Evolutionary conservation across 2,329 filamentous ascomycete species (phyloP).

Genomic region (Fusarium chlamydosporum): DNA sequence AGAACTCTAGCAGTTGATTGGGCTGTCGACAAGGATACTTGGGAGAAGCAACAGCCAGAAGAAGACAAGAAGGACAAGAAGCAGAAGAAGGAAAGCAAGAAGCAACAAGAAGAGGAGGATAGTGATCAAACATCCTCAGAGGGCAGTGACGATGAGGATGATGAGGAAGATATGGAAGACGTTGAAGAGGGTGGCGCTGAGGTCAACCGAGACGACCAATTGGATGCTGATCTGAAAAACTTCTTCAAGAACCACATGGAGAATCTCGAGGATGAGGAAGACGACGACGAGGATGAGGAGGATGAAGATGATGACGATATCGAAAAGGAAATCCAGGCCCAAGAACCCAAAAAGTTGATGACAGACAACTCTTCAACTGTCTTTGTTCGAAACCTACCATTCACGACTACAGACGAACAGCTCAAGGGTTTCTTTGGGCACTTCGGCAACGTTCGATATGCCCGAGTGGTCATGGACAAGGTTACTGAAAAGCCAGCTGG

Average conservation of each 20-base stretch:
- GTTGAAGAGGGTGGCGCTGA: constrained; percentile 50
- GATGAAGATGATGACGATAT: constrained; percentile 60
- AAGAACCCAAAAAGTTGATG: constrained; percentile 47
- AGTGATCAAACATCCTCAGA: constrained; percentile 47
- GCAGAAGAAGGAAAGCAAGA: constrained; percentile 54
- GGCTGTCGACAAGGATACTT: constrained; percentile 92
- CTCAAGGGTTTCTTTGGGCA: constrained; percentile 88
- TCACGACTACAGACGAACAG: constrained; percentile 84
- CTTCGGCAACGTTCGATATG: constrained; percentile 92
- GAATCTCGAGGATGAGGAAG: constrained; percentile 71
- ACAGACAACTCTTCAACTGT: constrained; percentile 79
- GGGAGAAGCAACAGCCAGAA: constrained; percentile 74
- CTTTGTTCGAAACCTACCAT: constrained; percentile 95
- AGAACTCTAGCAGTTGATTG: constrained; percentile 93
- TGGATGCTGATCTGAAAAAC: constrained; percentile 64
- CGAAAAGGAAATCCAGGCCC: constrained; percentile 57
- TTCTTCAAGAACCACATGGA: constrained; percentile 71
- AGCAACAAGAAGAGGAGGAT: constrained; percentile 60
- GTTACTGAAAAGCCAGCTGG: constrained; percentile 89
- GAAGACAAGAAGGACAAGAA: constrained; percentile 55
- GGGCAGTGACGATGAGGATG: constrained; percentile 49
- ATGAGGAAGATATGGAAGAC: background rate
- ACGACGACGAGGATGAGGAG: constrained; percentile 63
- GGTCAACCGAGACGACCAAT: constrained; percentile 58
- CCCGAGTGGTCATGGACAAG: constrained; percentile 89